Conservation (phyloP, 1,284 basidiomycete species). For the Phaffia rhodozyma region DNA sequence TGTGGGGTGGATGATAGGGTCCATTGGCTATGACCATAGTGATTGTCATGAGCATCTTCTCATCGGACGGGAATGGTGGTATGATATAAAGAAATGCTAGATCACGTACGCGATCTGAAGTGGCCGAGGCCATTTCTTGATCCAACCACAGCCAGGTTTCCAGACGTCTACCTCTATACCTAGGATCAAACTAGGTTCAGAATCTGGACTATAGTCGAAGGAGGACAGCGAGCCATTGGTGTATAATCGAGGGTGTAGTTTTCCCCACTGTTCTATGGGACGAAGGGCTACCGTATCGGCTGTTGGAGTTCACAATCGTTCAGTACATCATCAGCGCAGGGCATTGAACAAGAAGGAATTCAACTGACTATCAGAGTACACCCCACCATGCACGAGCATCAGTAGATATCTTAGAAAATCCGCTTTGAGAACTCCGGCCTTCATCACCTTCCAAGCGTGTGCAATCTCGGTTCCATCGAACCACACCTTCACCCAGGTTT, state of each 20-base stretch:
- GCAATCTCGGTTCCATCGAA: slow-evolving; percentile 1
- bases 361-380: slow-evolving; percentile 18
- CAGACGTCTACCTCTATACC: slow-evolving; percentile 36
- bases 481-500: neutral
- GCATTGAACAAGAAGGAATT: slow-evolving; percentile 4
- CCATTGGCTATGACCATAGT: slow-evolving; percentile 29
- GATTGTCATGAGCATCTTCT: neutral
- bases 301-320: neutral
- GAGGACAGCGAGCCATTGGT: slow-evolving; percentile 26
- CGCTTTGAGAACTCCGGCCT: slow-evolving; percentile 22
- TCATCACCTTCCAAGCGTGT: neutral
- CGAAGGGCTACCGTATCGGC: slow-evolving; percentile 25
- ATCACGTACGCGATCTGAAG: slow-evolving; percentile 25
- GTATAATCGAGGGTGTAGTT: slow-evolving; percentile 22
- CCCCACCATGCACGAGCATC: slow-evolving; percentile 34
- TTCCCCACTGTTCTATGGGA: slow-evolving; percentile 32
- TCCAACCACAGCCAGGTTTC: slow-evolving; percentile 23
- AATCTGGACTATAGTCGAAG: slow-evolving; percentile 19
- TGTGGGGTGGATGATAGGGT: slow-evolving; percentile 31
- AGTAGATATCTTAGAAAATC: slow-evolving; percentile 37
- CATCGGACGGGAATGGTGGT: neutral
- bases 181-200: slow-evolving; percentile 31
- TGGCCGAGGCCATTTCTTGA: slow-evolving; percentile 28
- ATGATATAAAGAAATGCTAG: neutral
- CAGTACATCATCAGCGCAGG: neutral